Evolutionary conservation across 257 asterid genomes (phyloP), one percentile per base, ranked within the genome.

Genomic region (Solanum acaule): DNA sequence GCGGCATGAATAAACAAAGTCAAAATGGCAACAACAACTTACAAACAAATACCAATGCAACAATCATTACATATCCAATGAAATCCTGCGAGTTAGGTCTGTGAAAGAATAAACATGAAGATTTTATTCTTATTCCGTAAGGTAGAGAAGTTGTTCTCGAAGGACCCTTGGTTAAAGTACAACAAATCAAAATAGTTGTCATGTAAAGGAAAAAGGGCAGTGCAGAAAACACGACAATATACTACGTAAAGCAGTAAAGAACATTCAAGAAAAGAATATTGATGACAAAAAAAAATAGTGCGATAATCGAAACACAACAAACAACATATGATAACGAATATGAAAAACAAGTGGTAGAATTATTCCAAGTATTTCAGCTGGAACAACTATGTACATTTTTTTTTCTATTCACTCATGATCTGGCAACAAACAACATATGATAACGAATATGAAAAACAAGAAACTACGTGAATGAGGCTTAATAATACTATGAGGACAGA

Each of bases 41-140:
- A 25, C 63, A 25, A 16, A 14, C 84, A 42, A 78, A 42, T n/a
- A 15, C 1, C 7, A 78, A 11, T 38, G 84, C 15, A 16, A 3
- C 10, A 65, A n/a, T 27, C 0, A 65, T 0, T 1, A n/a, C 2
- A 11, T n/a, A 65, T n/a, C 33, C 3, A 4, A 14, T 27, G 3
- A 68, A 13, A 27, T 68, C 0, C 4, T 0, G 2, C 1, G 2
- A 27, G 1, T 67, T 5, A 27, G 0, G 0, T 27, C 0, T 27
- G 1, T 6, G 4, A 13, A 27, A 67, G 9, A 27, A 6, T 67
- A 67, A 1, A 1, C 2, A 6, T 1, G 1, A 1, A 12, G 4
- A 13, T 13, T 3, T 67, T 25, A 67, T 67, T 12, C 10, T 11
- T 67, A 67, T 27, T 4, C 3, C 10, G 0, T 25, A 6, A 11